These are phyloP conservation scores for Hypoxylon sp. DNA, from an alignment of 2,329 filamentous ascomycete genomes.

Conservation along the genomic window DNA sequence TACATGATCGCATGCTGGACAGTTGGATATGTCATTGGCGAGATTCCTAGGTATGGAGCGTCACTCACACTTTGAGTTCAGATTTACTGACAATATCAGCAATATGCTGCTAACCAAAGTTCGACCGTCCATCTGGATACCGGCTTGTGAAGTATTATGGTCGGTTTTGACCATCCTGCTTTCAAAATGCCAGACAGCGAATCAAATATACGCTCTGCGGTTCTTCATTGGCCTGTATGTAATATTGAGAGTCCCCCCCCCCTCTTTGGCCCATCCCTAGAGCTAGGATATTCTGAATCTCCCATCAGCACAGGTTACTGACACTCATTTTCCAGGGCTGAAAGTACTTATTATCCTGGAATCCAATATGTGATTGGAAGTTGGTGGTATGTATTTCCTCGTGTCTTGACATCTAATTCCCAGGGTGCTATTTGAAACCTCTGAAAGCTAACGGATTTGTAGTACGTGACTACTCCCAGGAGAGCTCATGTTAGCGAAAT, in stretches of 20 bases:
- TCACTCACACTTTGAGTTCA: background rate
- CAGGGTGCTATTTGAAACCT: background rate
- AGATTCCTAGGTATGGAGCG: constrained; percentile 50
- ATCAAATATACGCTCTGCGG: constrained; percentile 54
- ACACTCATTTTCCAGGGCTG: background rate
- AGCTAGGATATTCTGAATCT: background rate
- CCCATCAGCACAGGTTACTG: background rate
- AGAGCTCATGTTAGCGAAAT: too few relatives aligned
- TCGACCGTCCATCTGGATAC: constrained; percentile 56
- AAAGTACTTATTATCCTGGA: constrained; percentile 46
- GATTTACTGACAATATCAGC: constrained; percentile 41
- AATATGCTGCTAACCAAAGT: constrained; percentile 54
- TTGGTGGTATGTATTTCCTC: constrained; percentile 50
- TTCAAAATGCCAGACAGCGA: constrained; percentile 51
- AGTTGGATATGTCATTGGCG: constrained; percentile 52
- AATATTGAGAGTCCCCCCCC: background rate
- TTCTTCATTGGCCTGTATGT: constrained; percentile 53
- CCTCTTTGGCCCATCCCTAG: background rate
- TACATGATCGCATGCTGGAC: constrained; percentile 52
- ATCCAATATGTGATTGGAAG: constrained; percentile 56
- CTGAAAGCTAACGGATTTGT: constrained; percentile 11
- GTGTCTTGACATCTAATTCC: background rate
- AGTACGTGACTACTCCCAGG: constrained; percentile 26
- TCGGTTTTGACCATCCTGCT: constrained; percentile 53
- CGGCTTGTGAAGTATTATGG: constrained; percentile 53